Evolutionary conservation across 2,329 filamentous ascomycete genomes (phyloP).

Genomic region (Fusarium drepaniforme): DNA sequence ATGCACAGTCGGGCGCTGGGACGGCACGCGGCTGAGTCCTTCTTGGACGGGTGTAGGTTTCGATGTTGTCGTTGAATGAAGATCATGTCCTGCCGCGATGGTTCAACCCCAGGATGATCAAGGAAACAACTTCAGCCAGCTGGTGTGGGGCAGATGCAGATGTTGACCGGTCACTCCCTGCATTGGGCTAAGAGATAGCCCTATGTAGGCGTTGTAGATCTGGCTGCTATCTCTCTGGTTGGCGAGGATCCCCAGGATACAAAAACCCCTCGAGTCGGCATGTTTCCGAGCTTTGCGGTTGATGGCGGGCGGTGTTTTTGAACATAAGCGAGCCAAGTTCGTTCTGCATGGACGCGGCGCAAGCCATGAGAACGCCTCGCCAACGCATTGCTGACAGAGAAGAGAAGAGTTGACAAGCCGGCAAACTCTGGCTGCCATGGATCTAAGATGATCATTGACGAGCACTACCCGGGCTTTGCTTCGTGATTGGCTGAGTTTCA

Average conservation of each 20-base stretch:
- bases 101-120: neutral
- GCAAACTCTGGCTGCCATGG: neutral
- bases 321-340: neutral
- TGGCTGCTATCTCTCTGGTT: conserved; percentile 3
- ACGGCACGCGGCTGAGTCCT: neutral
- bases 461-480: neutral
- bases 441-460: neutral
- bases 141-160: conserved; percentile 22
- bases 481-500: neutral
- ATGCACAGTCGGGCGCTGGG: neutral
- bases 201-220: conserved; percentile 27
- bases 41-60: neutral
- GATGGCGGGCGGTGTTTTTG: neutral
- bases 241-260: conserved; percentile 4
- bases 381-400: neutral
- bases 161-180: conserved; percentile 21
- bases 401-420: neutral
- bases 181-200: conserved; percentile 28
- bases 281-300: conserved; percentile 10
- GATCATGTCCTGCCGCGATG: neutral
- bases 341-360: conserved; percentile 6
- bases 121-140: conserved; percentile 5
- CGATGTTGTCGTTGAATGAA: neutral
- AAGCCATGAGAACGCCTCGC: conserved; percentile 12
- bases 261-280: conserved; percentile 10